phyloP scores from a whole-genome alignment of 441 rosid genomes.

The Euphorbia celastroides region DNA sequence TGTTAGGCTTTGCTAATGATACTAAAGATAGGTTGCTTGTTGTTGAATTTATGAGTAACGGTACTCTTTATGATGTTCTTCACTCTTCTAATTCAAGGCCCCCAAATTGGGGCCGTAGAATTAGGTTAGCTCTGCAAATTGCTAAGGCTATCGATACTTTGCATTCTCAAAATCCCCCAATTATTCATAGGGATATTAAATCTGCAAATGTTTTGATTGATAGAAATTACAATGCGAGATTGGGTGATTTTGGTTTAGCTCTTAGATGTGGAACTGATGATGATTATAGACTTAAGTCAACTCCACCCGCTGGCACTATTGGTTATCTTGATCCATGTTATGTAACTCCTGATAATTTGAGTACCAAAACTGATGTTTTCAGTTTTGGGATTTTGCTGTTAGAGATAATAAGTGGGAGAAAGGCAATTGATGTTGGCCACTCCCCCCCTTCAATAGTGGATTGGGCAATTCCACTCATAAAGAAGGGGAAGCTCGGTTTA shows the following conservation, averaged over 20 bases:
- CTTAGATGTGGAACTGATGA: slow-evolving; percentile 75
- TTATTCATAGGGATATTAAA: slow-evolving; percentile 89
- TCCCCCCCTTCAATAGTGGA: slow-evolving; percentile 93
- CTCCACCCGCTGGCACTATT: slow-evolving; percentile 97
- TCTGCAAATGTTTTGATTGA: slow-evolving; percentile 95
- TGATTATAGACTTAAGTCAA: slow-evolving; percentile 64
- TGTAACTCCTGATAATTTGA: slow-evolving; percentile 87
- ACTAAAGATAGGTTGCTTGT: slow-evolving; percentile 73
- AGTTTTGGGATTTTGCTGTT: slow-evolving; percentile 92
- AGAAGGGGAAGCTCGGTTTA: slow-evolving; percentile 73
- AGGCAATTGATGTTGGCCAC: slow-evolving; percentile 82
- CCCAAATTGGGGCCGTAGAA: slow-evolving; percentile 72
- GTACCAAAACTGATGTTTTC: slow-evolving; percentile 91
- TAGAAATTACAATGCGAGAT: slow-evolving; percentile 73
- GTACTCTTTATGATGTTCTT: slow-evolving; percentile 82
- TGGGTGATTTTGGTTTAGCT: slow-evolving; percentile 95
- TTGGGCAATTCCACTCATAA: slow-evolving; percentile 90
- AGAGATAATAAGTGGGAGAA: slow-evolving; percentile 92
- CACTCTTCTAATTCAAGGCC: slow-evolving; percentile 59
- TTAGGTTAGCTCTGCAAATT: slow-evolving; percentile 71
- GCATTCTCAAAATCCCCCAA: slow-evolving; percentile 74
- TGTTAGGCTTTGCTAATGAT: slow-evolving; percentile 68
- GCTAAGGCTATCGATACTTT: slow-evolving; percentile 75
- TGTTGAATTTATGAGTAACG: slow-evolving; percentile 88
- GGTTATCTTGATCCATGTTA: slow-evolving; percentile 95